Percentiles rank a stretch among this genome's conserved stretches.
Evolutionary conservation across 208 protist species (phyloP).

Genomic region (Wallacemonas collosoma): DNA sequence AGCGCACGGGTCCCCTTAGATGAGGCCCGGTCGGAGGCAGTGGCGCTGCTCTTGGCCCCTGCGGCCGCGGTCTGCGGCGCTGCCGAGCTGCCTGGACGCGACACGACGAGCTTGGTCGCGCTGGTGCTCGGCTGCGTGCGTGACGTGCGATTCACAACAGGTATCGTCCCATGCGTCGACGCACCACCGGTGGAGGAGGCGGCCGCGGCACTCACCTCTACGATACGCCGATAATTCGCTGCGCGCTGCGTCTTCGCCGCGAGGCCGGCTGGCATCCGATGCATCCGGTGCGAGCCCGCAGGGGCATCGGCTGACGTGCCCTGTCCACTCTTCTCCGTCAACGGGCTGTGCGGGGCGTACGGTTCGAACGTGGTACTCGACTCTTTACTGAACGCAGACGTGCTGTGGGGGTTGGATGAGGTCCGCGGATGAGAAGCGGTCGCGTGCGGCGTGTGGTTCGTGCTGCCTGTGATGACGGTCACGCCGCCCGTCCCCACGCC

Average conservation of each 20-base stretch:
- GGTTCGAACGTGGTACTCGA: conserved; percentile 5
- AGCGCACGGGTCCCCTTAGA: not conserved
- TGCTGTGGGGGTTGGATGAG: not conserved
- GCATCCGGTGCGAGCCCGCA: conserved; percentile 9
- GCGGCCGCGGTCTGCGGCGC: not conserved
- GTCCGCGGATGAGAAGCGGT: not conserved
- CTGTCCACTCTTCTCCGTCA: not conserved
- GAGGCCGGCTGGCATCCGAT: conserved; percentile 9
- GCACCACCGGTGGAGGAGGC: not conserved
- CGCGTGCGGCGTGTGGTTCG: not conserved
- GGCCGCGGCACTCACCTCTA: not conserved
- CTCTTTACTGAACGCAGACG: not conserved
- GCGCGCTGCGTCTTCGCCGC: conserved; percentile 16
- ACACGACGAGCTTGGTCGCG: not conserved
- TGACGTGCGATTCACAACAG: not conserved
- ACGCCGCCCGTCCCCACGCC: not conserved
- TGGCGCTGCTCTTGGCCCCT: not conserved
- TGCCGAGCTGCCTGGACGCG: not conserved
- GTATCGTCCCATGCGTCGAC: not conserved
- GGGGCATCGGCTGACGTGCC: not conserved
- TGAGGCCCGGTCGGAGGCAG: not conserved
- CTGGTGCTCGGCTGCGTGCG: not conserved
- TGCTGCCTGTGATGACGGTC: not conserved
- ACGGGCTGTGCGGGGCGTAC: not conserved
- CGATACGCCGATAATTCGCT: conserved; percentile 1